phyloP scores from a whole-genome alignment of 2,329 filamentous ascomycete genomes.

The Aureobasidium sp. region DNA sequence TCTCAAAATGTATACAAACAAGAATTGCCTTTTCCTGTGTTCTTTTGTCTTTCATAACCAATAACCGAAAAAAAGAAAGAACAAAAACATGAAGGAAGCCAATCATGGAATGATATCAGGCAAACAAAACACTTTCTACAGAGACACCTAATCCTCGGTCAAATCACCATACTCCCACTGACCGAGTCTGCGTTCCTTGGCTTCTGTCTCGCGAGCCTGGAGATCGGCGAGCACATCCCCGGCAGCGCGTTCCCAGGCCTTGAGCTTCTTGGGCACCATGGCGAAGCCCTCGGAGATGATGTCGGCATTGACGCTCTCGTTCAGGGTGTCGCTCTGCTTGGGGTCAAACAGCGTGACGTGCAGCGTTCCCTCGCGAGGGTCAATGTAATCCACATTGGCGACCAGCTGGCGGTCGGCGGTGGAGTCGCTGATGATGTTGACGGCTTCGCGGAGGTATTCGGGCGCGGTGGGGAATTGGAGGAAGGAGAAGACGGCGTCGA shows the following conservation, averaged over 20 bases:
- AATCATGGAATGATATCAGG: too few relatives aligned
- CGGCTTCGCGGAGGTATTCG: constrained; percentile 76
- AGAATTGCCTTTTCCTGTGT: too few relatives aligned
- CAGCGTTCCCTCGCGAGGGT: constrained; percentile 66
- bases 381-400: constrained; percentile 80
- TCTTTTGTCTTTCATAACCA: too few relatives aligned
- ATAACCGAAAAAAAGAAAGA: too few relatives aligned
- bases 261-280: constrained; percentile 87
- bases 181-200: constrained; percentile 70
- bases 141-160: constrained; percentile 57
- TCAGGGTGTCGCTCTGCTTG: constrained; percentile 49
- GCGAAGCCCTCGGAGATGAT: constrained; percentile 74
- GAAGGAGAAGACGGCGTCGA: constrained; percentile 79
- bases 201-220: constrained; percentile 63
- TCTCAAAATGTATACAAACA: too few relatives aligned
- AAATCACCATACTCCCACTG: constrained; percentile 99
- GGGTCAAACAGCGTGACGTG: constrained; percentile 85
- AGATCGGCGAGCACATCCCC: constrained; percentile 63
- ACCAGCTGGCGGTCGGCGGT: constrained; percentile 68
- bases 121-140: too few relatives aligned
- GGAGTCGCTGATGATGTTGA: constrained; percentile 63
- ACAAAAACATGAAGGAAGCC: too few relatives aligned
- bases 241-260: constrained; percentile 78
- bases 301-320: constrained; percentile 83
- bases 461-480: constrained; percentile 74